These are phyloP conservation scores for Carex kokanica DNA, from an alignment of 176 grass and related monocot species.

Conservation along the genomic window DNA sequence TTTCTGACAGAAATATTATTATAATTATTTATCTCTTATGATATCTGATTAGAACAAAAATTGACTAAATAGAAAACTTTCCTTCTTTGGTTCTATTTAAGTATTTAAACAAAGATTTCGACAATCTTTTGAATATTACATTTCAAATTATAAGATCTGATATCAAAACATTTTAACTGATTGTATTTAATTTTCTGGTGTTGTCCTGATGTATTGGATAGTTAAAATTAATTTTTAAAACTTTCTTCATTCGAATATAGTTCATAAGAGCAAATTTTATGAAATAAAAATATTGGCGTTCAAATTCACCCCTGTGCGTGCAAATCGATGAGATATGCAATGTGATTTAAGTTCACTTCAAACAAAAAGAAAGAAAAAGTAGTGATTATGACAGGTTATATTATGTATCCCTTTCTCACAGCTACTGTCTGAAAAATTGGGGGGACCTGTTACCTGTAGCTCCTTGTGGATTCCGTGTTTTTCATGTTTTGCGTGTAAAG, in stretches of 20 bases:
- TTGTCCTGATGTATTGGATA: too few species aligned
- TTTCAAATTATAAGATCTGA: too few species aligned
- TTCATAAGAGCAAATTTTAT: too few species aligned
- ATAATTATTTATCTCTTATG: not conserved
- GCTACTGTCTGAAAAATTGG: not conserved
- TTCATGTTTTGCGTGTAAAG: not conserved
- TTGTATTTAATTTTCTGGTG: too few species aligned
- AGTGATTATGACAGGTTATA: not conserved
- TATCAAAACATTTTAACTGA: too few species aligned
- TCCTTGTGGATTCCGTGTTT: not conserved
- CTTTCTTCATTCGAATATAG: too few species aligned
- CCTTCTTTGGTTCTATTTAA: too few species aligned
- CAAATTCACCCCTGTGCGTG: not conserved
- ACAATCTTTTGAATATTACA: too few species aligned
- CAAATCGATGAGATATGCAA: not conserved
- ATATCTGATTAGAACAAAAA: not conserved
- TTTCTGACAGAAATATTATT: not conserved
- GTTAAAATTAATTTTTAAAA: too few species aligned
- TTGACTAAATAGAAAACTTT: too few species aligned
- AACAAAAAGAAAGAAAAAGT: not conserved
- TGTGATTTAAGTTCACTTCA: not conserved
- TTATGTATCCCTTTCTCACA: not conserved
- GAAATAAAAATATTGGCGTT: not conserved
- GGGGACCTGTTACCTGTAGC: too few species aligned
- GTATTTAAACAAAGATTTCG: too few species aligned